Base-by-base conservation (phyloP, 2,329 filamentous ascomycete genomes). In the Thelonectria blattea region DNA sequence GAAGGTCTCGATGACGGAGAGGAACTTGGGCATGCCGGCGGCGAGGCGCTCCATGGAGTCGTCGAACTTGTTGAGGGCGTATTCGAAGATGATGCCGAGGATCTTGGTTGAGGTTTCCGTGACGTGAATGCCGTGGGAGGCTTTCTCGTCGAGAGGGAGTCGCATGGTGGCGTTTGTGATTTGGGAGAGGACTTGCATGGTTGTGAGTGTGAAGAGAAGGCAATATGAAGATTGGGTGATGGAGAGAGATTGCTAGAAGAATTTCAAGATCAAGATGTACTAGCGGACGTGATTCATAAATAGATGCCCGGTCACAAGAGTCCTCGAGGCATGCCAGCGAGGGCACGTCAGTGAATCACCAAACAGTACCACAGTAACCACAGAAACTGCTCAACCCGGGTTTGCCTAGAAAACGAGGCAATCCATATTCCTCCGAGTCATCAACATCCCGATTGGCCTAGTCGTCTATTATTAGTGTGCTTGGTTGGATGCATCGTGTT, bases 61-160 rank as follows among this genome's bases (percentile, higher is more conserved):
- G 17, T 68, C 65, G 32, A 72, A 72, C 18, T 72, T 72, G 52
- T 72, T 69, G 0, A 72, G 62, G 1, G 71, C 58, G 41, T 71
- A 71, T 11, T 72, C 62, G 7, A 67, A 66, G 22, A 72, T 68
- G 61, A 72, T 66, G 32, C 64, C 64, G 20, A 72, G 37, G 24
- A 72, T 68, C 11, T 49, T 54, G 6, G 49, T 45, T 42, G 65
- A 65, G 0, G 18, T 52, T 27, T 52, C 48, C 10, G 51, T 34
- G 3, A 42, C 51, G 3, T 46, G 37, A 5, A 45, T 7, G 24
- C 10, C 20, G 5, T 52, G 34, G 2, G 39, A 7, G 8, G 41
- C 12, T 5, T 45, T 46, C 24, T 46, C 27, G 15, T 46, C 18
- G 2, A 24, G 41, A 24, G 41, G 24, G 34, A 46, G n/a, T 5